Percentiles rank a stretch among this genome's conserved stretches.
Conservation (phyloP, 140 eudicot genomes). For the Flaveria floridana region DNA sequence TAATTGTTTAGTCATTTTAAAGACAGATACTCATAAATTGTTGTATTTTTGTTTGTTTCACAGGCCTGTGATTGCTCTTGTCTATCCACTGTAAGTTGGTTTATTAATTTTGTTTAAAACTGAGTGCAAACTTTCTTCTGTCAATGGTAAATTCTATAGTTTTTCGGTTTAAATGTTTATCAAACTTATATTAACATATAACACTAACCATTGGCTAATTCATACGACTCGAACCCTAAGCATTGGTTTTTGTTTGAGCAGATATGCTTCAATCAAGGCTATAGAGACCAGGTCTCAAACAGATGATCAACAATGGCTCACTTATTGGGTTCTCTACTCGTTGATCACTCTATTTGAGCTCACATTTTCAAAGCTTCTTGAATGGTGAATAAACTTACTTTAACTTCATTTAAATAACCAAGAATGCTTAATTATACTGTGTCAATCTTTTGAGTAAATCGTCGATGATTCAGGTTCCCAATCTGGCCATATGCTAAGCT, state of each 20-base stretch:
- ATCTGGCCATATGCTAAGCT: constrained; percentile 88
- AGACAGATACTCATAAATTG: background rate
- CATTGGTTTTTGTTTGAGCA: constrained; percentile 26
- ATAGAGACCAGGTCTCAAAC: constrained; percentile 66
- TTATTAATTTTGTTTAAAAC: background rate
- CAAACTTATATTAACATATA: background rate
- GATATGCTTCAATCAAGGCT: constrained; percentile 80
- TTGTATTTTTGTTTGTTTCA: constrained; percentile 14
- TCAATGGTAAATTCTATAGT: background rate
- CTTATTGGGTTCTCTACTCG: constrained; percentile 92
- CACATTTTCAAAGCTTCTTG: constrained; percentile 67
- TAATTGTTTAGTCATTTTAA: no score
- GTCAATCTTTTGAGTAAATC: background rate
- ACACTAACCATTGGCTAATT: background rate
- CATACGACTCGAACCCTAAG: background rate
- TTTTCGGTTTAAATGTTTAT: background rate
- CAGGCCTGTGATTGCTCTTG: constrained; percentile 92
- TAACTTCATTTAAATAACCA: background rate
- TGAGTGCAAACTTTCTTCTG: background rate
- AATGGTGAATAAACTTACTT: constrained; percentile 47
- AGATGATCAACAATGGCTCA: constrained; percentile 92
- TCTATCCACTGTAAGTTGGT: constrained; percentile 74
- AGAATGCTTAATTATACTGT: background rate
- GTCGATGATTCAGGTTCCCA: constrained; percentile 62
- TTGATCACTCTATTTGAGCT: constrained; percentile 81